Evolutionary conservation across 2,329 filamentous ascomycete species (phyloP).

Genomic region (Chrysoporthe austroafricana): DNA sequence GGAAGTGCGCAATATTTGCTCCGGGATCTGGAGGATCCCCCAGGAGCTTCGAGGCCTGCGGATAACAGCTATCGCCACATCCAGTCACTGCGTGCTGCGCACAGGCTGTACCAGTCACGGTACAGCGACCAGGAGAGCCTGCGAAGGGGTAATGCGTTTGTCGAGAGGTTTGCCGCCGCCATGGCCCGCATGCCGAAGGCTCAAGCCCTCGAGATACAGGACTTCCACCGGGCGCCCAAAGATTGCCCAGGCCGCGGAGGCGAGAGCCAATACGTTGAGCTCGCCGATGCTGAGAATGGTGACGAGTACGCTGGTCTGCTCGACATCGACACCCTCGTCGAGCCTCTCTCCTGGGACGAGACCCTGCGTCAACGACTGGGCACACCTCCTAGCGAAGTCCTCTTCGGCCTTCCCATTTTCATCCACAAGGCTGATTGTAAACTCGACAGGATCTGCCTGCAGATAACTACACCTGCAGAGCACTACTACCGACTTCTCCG

Average conservation of each 20-base stretch:
- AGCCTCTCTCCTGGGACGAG: constrained; percentile 25
- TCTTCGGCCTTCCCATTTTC: constrained; percentile 13
- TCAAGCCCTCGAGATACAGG: constrained; percentile 18
- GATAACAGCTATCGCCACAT: not conserved
- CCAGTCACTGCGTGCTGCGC: constrained; percentile 12
- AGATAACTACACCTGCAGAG: constrained; percentile 15
- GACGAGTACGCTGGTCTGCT: constrained; percentile 18
- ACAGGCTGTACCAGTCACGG: constrained; percentile 17
- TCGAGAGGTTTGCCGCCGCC: constrained; percentile 15
- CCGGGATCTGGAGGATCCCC: not conserved
- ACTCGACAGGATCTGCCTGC: constrained; percentile 21
- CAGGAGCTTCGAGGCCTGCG: not conserved
- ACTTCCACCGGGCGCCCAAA: not conserved
- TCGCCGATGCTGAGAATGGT: not conserved
- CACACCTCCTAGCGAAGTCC: constrained; percentile 6
- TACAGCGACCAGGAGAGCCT: constrained; percentile 20
- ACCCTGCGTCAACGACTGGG: constrained; percentile 1
- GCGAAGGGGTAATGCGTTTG: constrained; percentile 6
- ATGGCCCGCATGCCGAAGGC: constrained; percentile 23
- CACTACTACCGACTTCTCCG: constrained; percentile 16
- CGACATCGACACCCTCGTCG: constrained; percentile 15
- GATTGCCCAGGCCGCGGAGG: too few relatives aligned
- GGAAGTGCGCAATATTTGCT: not conserved
- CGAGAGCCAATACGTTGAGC: not conserved
- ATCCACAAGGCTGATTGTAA: constrained; percentile 1